A percentile compares a stretch with the other conserved stretches of the same genome.
These are phyloP conservation scores for Linanthus parryae DNA, from an alignment of 148 eudicot species.

Conservation along the genomic window DNA sequence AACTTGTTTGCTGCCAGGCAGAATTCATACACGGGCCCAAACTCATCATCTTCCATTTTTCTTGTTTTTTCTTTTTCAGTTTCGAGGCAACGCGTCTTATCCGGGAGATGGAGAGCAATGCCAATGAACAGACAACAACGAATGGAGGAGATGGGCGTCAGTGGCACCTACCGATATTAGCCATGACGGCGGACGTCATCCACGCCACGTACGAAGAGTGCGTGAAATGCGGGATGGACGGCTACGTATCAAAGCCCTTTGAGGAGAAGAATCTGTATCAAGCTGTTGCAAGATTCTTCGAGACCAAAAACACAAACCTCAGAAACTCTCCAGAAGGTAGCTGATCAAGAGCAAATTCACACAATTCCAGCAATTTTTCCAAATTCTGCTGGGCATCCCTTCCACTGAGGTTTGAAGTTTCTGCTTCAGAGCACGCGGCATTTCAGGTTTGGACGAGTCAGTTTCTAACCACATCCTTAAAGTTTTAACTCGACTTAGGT, in stretches of 20 bases:
- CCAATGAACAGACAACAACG: constrained; percentile 14
- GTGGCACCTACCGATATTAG: constrained; percentile 60
- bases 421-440: too few species aligned
- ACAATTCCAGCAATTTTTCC: constrained; percentile 18
- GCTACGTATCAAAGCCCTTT: constrained; percentile 65
- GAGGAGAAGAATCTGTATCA: constrained; percentile 58
- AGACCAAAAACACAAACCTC: constrained; percentile 26
- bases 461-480: too few species aligned
- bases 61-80: constrained; percentile 23
- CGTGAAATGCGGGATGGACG: constrained; percentile 63
- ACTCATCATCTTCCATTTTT: too few species aligned
- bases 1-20: too few species aligned
- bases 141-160: constrained; percentile 9
- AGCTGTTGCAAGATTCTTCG: constrained; percentile 56
- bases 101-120: constrained; percentile 41
- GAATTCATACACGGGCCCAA: too few species aligned
- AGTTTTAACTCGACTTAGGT: too few species aligned
- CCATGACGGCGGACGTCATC: constrained; percentile 77
- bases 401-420: too few species aligned
- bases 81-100: constrained; percentile 62
- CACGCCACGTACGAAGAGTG: constrained; percentile 65
- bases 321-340: constrained; percentile 2
- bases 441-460: too few species aligned
- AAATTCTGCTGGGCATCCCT: constrained; percentile 9
- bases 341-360: not conserved